phyloP scores from a whole-genome alignment of 257 asterid genomes.

The Fraxinus americana region DNA sequence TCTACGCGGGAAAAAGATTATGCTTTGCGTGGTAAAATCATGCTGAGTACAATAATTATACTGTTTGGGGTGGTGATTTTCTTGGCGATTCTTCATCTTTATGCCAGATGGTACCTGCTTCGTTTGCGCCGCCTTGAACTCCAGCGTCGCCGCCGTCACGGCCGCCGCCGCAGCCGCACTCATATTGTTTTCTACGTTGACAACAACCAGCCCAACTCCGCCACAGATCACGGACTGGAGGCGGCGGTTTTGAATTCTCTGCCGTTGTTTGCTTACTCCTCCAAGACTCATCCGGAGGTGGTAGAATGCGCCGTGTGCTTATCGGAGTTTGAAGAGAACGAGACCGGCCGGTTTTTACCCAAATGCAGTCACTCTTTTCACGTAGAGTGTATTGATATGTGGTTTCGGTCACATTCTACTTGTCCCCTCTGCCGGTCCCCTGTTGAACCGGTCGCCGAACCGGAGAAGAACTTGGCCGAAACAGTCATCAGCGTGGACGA shows the following conservation, averaged over 20 bases:
- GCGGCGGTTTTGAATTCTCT: constrained; percentile 53
- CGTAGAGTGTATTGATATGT: constrained; percentile 76
- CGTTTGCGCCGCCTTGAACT: constrained; percentile 55
- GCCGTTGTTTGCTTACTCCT: constrained; percentile 47
- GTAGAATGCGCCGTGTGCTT: constrained; percentile 80
- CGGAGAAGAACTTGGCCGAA: constrained; percentile 23
- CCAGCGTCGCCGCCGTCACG: constrained; percentile 52
- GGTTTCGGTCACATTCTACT: constrained; percentile 80
- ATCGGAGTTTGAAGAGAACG: constrained; percentile 69
- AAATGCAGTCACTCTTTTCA: constrained; percentile 76
- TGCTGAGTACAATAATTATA: constrained; percentile 60
- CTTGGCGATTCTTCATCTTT: constrained; percentile 64
- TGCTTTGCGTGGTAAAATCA: constrained; percentile 68
- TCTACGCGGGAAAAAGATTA: constrained; percentile 31
- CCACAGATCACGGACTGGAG: constrained; percentile 61
- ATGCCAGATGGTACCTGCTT: constrained; percentile 59
- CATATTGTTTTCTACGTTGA: constrained; percentile 57
- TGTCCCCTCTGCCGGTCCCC: constrained; percentile 86
- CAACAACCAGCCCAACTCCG: constrained; percentile 26
- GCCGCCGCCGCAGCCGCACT: constrained; percentile 32
- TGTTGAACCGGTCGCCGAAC: constrained; percentile 44
- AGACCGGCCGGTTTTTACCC: constrained; percentile 62
- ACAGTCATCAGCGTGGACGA: constrained; percentile 26
- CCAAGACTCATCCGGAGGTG: constrained; percentile 35
- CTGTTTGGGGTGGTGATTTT: constrained; percentile 62